A percentile compares a stretch with the other conserved stretches of the same genome.
Evolutionary conservation across 352 stramenopile genomes (phyloP).

Genomic region (Pythium vanterpoolii): DNA sequence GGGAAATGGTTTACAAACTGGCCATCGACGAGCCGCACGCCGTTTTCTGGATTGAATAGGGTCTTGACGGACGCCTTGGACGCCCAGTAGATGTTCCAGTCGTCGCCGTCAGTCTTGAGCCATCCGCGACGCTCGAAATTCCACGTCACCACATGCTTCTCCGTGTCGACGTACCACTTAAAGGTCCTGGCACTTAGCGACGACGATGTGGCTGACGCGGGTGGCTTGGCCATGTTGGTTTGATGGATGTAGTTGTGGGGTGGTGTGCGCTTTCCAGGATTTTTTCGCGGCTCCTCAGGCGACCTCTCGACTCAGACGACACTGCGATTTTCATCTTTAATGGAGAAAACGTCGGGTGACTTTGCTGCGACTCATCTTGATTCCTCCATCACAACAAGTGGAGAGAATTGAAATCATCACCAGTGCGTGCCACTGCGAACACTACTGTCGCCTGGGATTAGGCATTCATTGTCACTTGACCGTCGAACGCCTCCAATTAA

Average conservation of each 20-base stretch:
- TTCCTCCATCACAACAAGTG: too few relatives aligned
- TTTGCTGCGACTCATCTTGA: too few relatives aligned
- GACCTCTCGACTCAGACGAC: not conserved
- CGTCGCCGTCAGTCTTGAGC: conserved; percentile 76
- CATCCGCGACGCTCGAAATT: conserved; percentile 85
- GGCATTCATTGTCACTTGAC: too few relatives aligned
- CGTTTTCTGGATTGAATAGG: conserved; percentile 88
- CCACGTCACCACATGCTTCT: conserved; percentile 82
- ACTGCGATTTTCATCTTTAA: too few relatives aligned
- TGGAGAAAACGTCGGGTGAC: too few relatives aligned
- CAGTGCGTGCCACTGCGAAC: too few relatives aligned
- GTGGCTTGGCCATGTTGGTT: not conserved
- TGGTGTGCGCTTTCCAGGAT: not conserved
- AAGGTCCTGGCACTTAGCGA: conserved; percentile 23
- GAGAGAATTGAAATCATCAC: too few relatives aligned
- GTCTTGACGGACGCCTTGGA: conserved; percentile 86
- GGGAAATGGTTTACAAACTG: conserved; percentile 87
- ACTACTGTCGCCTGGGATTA: too few relatives aligned
- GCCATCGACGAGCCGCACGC: conserved; percentile 50
- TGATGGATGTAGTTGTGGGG: too few relatives aligned
- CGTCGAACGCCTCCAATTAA: too few relatives aligned
- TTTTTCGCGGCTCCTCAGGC: not conserved
- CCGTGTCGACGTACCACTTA: conserved; percentile 61
- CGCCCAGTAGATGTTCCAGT: conserved; percentile 95
- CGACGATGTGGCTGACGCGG: not conserved